Evolutionary conservation across 1,284 basidiomycete species (phyloP).

Genomic region (Xerocomus nothofagi): DNA sequence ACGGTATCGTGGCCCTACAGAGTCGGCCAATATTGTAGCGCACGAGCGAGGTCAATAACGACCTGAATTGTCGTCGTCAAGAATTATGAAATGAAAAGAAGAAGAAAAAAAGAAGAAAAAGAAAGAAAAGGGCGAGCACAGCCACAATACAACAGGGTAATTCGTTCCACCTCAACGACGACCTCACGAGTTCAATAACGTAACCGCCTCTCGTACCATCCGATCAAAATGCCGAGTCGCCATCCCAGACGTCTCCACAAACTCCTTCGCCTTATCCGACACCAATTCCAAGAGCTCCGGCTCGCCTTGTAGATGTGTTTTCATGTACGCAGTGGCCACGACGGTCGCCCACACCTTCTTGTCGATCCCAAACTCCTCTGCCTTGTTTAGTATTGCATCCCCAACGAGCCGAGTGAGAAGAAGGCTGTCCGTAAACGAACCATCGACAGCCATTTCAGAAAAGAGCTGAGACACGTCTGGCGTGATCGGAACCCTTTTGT

Average conservation of each 20-base stretch:
- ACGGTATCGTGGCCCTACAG: too few relatives aligned
- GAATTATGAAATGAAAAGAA: too few relatives aligned
- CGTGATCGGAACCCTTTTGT: slow-evolving; percentile 6
- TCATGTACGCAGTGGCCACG: slow-evolving; percentile 42
- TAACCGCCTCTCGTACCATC: slow-evolving; percentile 20
- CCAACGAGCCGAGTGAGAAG: slow-evolving; percentile 36
- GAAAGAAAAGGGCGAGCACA: neutral
- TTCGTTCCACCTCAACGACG: neutral
- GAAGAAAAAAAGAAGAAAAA: too few relatives aligned
- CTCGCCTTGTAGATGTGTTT: slow-evolving; percentile 31
- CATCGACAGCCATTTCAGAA: slow-evolving; percentile 44
- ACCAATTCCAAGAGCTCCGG: slow-evolving; percentile 40
- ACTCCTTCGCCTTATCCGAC: slow-evolving; percentile 39
- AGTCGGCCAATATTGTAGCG: too few relatives aligned
- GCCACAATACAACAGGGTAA: neutral
- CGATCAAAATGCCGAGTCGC: slow-evolving; percentile 18
- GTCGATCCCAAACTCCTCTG: slow-evolving; percentile 25
- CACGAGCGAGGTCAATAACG: too few relatives aligned
- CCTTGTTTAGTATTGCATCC: slow-evolving; percentile 26
- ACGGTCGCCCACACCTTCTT: slow-evolving; percentile 42
- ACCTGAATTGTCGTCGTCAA: too few relatives aligned
- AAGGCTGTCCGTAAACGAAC: slow-evolving; percentile 41
- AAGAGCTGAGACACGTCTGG: slow-evolving; percentile 38
- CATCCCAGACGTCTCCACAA: slow-evolving; percentile 16
- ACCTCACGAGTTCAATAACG: slow-evolving; percentile 5